Evolutionary conservation across 495 filamentous ascomycete genomes (phyloP).

Genomic region (Recurvomyces mirabilis): DNA sequence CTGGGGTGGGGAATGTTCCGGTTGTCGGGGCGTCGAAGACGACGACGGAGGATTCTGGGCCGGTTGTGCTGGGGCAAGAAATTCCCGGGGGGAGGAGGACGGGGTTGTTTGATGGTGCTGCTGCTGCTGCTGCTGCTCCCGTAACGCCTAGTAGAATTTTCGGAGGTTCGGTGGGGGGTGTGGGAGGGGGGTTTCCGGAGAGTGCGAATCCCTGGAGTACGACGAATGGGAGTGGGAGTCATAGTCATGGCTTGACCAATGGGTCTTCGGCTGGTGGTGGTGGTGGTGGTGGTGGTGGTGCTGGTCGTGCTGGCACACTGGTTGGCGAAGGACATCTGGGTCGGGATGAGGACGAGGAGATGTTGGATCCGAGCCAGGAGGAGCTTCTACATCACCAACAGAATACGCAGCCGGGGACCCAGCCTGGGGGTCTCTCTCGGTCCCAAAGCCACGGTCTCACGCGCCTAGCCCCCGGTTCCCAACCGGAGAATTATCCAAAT

Average conservation of each 20-base stretch:
- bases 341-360: constrained; percentile 43
- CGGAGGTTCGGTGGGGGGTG: constrained; percentile 10
- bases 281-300: too few species aligned
- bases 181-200: constrained; percentile 31
- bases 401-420: constrained; percentile 4
- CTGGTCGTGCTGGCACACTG: too few species aligned
- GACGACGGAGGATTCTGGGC: constrained; percentile 40
- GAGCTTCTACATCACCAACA: constrained; percentile 31
- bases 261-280: constrained; percentile 55
- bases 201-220: constrained; percentile 37
- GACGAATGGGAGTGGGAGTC: constrained; percentile 38
- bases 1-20: constrained; percentile 36
- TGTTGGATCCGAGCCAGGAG: constrained; percentile 41
- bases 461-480: constrained; percentile 62
- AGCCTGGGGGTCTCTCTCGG: constrained; percentile 33
- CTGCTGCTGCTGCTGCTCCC: constrained; percentile 28
- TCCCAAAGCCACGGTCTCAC: constrained; percentile 67
- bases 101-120: too few species aligned
- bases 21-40: constrained; percentile 37
- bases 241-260: constrained; percentile 49
- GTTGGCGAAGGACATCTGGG: too few species aligned
- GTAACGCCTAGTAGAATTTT: constrained; percentile 41
- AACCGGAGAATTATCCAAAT: constrained; percentile 64
- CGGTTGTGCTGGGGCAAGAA: constrained; percentile 49
- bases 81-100: constrained; percentile 31